Base-by-base conservation (phyloP, 805 yeast species). In the Spathaspora passalidarum region DNA sequence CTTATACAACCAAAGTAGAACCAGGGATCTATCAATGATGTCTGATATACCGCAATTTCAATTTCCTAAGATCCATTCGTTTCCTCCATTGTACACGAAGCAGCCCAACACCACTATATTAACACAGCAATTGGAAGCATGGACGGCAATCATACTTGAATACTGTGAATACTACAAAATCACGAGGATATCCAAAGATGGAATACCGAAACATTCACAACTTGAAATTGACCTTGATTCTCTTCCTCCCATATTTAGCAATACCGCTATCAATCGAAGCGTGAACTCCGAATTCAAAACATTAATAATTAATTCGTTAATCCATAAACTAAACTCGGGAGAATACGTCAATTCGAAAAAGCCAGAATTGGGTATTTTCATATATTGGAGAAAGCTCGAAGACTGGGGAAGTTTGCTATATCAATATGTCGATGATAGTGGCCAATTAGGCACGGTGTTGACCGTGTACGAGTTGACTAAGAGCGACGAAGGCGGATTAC, bases 71-170 rank as follows among this genome's bases (percentile, higher is more conserved):
- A 69, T 72, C 41, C 70, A 72, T 54, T 55, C 69, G 14, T 92
- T 90, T 63, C 97, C 97, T 5, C 99, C 99, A 0, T 80, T 92
- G 54, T 92, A 82, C 68, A 94, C 98, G 7, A 76, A 81, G 49
- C 99, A 92, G 65, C 90, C 94, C 18, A 91, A 92, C 56, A 77
- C 82, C 32, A 80, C 86, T 9, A 84, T 94, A 1, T 80, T 87
- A 69, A 75, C 77, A 23, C 82, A 88, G 9, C 99, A 92, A 63
- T 66, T 86, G 13, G 74, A 75, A n/a, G 80, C 86, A 45, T 92
- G 99, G 99, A 68, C 74, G 21, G 70, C 77, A 38, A 64, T 92
- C 21, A 67, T 92, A 0, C 61, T 85, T 8, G 69, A 72, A 5
- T 87, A 80, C 55, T 84, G 95, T 54, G 72, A 78, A 51, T 68